phyloP scores from a whole-genome alignment of 495 filamentous ascomycete species.

The Penicillium ucsense region DNA sequence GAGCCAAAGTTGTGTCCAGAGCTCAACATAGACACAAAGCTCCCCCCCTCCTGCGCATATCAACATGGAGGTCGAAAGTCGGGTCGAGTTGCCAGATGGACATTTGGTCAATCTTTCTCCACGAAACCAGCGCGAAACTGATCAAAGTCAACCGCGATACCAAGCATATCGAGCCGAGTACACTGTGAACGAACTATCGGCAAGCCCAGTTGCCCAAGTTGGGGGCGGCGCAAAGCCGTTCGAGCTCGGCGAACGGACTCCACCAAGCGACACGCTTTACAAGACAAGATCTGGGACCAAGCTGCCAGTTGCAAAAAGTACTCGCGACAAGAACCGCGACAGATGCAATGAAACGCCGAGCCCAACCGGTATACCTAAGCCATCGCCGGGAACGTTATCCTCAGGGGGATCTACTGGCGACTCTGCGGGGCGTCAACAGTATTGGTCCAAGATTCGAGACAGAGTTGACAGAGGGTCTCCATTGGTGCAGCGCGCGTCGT shows the following conservation, averaged over 20 bases:
- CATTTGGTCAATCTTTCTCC: conserved; percentile 28
- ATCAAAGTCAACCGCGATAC: conserved; percentile 6
- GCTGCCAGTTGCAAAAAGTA: conserved; percentile 22
- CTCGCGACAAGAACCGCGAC: conserved; percentile 12
- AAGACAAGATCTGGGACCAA: conserved; percentile 19
- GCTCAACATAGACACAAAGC: conserved; percentile 3
- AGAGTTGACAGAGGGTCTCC: conserved; percentile 24
- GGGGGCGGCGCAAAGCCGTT: not conserved
- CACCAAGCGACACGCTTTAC: conserved; percentile 6
- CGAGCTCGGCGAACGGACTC: conserved; percentile 3
- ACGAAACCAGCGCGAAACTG: conserved; percentile 10
- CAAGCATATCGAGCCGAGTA: conserved; percentile 18
- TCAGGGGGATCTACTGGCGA: conserved; percentile 8
- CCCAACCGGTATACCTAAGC: conserved; percentile 14
- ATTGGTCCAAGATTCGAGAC: conserved; percentile 23
- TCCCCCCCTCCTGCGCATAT: not conserved
- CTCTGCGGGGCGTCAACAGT: conserved; percentile 16
- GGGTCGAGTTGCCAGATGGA: conserved; percentile 23
- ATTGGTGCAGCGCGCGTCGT: conserved; percentile 6
- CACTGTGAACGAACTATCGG: conserved; percentile 6
- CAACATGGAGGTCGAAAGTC: conserved; percentile 18
- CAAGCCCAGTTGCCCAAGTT: conserved; percentile 3
- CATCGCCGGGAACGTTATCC: conserved; percentile 5
- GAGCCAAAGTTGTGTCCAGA: conserved; percentile 10
- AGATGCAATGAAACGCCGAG: conserved; percentile 12